Conservation (phyloP, 2,329 filamentous ascomycete species). For the Epichloe sp. region DNA sequence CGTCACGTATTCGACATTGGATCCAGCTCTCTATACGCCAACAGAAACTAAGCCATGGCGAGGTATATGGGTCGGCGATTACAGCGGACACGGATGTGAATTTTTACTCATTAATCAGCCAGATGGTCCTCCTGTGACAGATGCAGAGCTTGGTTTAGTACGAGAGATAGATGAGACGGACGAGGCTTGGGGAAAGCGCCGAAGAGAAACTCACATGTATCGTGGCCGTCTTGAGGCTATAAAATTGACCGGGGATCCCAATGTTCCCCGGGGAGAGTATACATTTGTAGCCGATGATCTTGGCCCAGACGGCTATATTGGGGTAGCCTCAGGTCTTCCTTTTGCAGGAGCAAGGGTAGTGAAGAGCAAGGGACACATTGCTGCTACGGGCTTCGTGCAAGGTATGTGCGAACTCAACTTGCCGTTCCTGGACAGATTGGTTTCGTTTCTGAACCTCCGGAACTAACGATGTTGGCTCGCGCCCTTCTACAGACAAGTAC, state of each 20-base stretch:
- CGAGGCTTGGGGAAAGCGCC: slow-evolving; percentile 31
- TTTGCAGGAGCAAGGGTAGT: slow-evolving; percentile 69
- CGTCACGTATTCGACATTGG: slow-evolving; percentile 57
- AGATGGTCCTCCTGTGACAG: slow-evolving; percentile 27
- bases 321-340: slow-evolving; percentile 48
- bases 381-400: slow-evolving; percentile 53
- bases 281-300: slow-evolving; percentile 74
- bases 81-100: slow-evolving; percentile 76
- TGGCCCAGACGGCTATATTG: slow-evolving; percentile 49
- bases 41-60: slow-evolving; percentile 70
- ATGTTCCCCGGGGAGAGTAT: slow-evolving; percentile 70
- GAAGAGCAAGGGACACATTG: slow-evolving; percentile 63
- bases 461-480: not conserved
- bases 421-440: not conserved
- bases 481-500: slow-evolving; percentile 46
- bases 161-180: slow-evolving; percentile 29
- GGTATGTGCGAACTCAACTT: slow-evolving; percentile 37
- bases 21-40: slow-evolving; percentile 64
- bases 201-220: slow-evolving; percentile 36
- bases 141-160: slow-evolving; percentile 27
- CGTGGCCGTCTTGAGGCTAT: slow-evolving; percentile 65
- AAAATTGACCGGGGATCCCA: slow-evolving; percentile 84
- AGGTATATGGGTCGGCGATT: slow-evolving; percentile 89
- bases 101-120: slow-evolving; percentile 74
- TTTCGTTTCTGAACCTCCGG: not conserved